phyloP scores from a whole-genome alignment of 352 stramenopile genomes.

The Aphanomyces cochlioides region DNA sequence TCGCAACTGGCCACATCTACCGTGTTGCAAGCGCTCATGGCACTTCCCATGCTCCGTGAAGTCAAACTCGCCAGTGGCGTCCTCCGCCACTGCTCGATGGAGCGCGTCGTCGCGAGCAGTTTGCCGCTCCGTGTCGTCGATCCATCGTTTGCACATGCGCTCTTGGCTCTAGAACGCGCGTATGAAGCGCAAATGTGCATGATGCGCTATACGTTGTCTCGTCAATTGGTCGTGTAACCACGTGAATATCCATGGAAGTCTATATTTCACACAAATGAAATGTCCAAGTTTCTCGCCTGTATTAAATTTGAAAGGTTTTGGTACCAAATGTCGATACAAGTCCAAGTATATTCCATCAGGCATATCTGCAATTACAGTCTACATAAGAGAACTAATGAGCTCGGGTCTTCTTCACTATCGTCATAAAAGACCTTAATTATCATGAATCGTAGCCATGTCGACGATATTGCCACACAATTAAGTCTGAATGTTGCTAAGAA shows the following conservation, averaged over 20 bases:
- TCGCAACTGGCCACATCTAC: slow-evolving; percentile 53
- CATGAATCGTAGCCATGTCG: too few species aligned
- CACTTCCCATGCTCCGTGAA: slow-evolving; percentile 54
- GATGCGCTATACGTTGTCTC: slow-evolving; percentile 42
- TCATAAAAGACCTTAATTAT: too few species aligned
- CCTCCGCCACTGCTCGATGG: slow-evolving; percentile 64
- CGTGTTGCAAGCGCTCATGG: slow-evolving; percentile 51
- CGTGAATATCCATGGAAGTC: background rate
- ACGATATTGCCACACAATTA: background rate
- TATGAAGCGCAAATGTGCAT: slow-evolving; percentile 71
- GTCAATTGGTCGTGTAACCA: background rate
- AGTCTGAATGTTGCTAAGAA: background rate
- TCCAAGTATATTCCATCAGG: too few species aligned
- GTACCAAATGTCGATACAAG: too few species aligned
- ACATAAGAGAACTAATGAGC: too few species aligned
- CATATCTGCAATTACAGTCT: too few species aligned
- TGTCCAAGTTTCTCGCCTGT: too few species aligned
- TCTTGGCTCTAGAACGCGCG: slow-evolving; percentile 64
- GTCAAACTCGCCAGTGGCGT: slow-evolving; percentile 60
- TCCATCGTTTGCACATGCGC: slow-evolving; percentile 48
- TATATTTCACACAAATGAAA: too few species aligned
- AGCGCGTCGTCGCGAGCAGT: slow-evolving; percentile 52
- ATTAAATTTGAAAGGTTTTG: too few species aligned
- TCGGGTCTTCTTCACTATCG: too few species aligned
- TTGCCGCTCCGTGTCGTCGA: slow-evolving; percentile 56